Base-by-base conservation (phyloP, 2,329 filamentous ascomycete species). In the Fusarium sp. region DNA sequence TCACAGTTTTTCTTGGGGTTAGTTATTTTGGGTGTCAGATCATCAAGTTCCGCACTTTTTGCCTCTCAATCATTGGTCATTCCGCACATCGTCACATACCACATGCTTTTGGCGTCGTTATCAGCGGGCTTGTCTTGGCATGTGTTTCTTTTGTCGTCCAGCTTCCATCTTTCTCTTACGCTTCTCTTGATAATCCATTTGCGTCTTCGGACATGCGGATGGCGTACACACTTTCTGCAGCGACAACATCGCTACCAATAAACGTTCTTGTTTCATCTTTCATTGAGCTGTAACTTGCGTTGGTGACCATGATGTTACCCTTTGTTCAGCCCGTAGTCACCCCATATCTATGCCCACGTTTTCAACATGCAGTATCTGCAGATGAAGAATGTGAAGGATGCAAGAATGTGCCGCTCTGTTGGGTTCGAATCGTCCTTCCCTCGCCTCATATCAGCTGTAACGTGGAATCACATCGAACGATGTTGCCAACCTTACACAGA, bases 151-250 rank as follows among this genome's bases (percentile, higher is more conserved):
- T 15, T 39, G 45, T 52, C 28, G 24, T 15, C 11, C 45, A 36
- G 47, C 34, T 53, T 57, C 56, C 39, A 46, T 68, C 26, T 28
- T 70, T 71, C 67, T 68, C 63, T 56, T 30, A 7, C 43, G 39
- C 57, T 72, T 72, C 69, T 61, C 52, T 55, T 54, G 28, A 6
- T 64, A 42, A 49, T 62, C 36, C 32, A 39, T 28, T 48, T 42
- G 40, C 30, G 20, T 40, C 32, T 39, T 49, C 59, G 67, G 67
- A 4, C 50, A 62, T 67, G 49, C 44, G 62, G 69, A 61, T 71
- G 65, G 67, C 67, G 50, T 42, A 11, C 17, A 20, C 9, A 9
- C 38, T 32, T 8, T 15, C 34, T 63, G 23, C 21, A 45, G 20
- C 23, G 26, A 45, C 46, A 17, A 44, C n/a, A 28, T 30, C 38